Percentiles rank a stretch among this genome's conserved stretches.
Conservation (phyloP, 495 filamentous ascomycete genomes). For the Diplogelasinospora grovesii region DNA sequence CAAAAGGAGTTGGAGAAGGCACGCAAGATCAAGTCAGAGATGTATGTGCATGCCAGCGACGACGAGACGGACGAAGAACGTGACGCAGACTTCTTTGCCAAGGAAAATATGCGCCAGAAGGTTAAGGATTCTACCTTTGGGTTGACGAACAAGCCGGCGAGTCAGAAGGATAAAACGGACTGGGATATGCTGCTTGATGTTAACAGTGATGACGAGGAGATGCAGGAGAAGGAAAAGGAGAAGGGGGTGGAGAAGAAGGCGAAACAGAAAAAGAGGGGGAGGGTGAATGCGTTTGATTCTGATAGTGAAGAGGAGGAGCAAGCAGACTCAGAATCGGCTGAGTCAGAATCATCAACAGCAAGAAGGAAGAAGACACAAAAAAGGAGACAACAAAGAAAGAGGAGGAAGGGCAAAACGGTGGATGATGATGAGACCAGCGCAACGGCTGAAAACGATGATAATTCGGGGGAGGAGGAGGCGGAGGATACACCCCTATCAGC, state of each 20-base stretch:
- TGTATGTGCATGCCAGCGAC: slow-evolving; percentile 72
- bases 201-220: slow-evolving; percentile 4
- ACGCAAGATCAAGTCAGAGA: slow-evolving; percentile 71
- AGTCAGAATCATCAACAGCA: background rate
- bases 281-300: slow-evolving; percentile 1
- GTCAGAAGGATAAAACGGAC: slow-evolving; percentile 2
- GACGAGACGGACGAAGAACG: slow-evolving; percentile 71
- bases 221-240: slow-evolving; percentile 3
- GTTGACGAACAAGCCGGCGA: slow-evolving; percentile 5
- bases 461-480: slow-evolving; percentile 14
- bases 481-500: slow-evolving; percentile 26
- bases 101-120: slow-evolving; percentile 46
- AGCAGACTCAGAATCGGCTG: background rate
- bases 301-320: slow-evolving; percentile 12
- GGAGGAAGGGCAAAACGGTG: slow-evolving; percentile 20
- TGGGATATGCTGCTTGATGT: slow-evolving; percentile 14
- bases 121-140: slow-evolving; percentile 25
- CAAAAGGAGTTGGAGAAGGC: slow-evolving; percentile 56
- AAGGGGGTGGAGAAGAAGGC: slow-evolving; percentile 2
- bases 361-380: slow-evolving; percentile 6
- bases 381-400: slow-evolving; percentile 11
- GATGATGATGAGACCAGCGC: slow-evolving; percentile 21
- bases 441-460: slow-evolving; percentile 9
- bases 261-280: slow-evolving; percentile 9
- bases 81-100: slow-evolving; percentile 60